These are phyloP conservation scores for Clarkia xantiana DNA, from an alignment of 345 rosid species.

Conservation along the genomic window DNA sequence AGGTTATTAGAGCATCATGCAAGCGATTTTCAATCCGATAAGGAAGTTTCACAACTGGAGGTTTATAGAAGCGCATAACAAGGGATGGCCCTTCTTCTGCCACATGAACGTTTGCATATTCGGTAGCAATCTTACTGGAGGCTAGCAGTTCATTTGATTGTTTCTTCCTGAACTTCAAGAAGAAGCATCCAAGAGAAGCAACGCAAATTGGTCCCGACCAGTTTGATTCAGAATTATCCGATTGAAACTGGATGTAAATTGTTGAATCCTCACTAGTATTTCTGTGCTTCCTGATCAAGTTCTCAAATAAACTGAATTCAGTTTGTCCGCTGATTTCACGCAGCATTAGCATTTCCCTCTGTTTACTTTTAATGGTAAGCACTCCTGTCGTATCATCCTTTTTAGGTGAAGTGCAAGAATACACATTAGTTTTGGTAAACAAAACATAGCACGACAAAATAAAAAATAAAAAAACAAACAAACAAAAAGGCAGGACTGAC, in stretches of 20 bases:
- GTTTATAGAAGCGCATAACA: conserved; percentile 57
- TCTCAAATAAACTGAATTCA: conserved; percentile 67
- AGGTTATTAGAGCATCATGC: conserved; percentile 47
- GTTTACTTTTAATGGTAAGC: conserved; percentile 34
- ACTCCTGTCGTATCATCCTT: conserved; percentile 57
- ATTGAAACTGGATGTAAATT: conserved; percentile 51
- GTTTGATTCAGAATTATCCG: conserved; percentile 35
- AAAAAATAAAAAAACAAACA: too few relatives aligned
- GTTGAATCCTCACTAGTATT: conserved; percentile 33
- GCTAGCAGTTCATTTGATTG: conserved; percentile 32
- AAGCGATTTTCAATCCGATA: conserved; percentile 78
- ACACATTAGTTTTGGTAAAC: conserved; percentile 5
- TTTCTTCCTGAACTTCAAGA: conserved; percentile 54
- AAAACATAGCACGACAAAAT: conserved; percentile 1
- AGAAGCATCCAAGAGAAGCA: conserved; percentile 73
- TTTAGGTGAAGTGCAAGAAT: conserved; percentile 11
- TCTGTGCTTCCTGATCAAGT: conserved; percentile 66
- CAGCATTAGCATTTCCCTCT: conserved; percentile 37
- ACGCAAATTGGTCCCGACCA: conserved; percentile 97
- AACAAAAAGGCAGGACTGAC: conserved; percentile 25
- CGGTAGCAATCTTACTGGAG: conserved; percentile 15
- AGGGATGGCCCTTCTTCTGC: conserved; percentile 79
- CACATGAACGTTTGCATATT: conserved; percentile 66
- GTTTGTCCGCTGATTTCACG: conserved; percentile 33
- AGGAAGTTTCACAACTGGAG: conserved; percentile 55